Conservation (phyloP, 2,329 filamentous ascomycete genomes). For the Parastagonospora avenae region DNA sequence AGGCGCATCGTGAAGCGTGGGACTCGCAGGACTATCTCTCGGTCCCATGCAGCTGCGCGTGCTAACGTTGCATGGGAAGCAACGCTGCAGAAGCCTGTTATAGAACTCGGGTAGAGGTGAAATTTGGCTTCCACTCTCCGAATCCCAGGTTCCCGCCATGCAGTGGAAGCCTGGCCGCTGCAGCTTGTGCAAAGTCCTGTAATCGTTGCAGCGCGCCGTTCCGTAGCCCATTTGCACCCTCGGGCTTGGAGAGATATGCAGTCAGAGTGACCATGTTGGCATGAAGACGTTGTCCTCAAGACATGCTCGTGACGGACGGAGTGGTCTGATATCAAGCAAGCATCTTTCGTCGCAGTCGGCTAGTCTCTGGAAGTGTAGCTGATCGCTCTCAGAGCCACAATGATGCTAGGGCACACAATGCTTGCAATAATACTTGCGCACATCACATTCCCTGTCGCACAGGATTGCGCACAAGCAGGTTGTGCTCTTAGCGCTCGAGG, state of each 20-base stretch:
- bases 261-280: neutral
- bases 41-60: conserved; percentile 20
- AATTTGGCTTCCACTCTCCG: neutral
- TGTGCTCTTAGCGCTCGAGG: neutral
- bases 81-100: conserved; percentile 7
- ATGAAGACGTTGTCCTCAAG: too few species aligned
- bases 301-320: neutral
- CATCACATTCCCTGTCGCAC: conserved; percentile 11
- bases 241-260: neutral
- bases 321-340: conserved; percentile 1
- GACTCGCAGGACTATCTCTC: neutral
- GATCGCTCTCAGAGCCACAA: too few species aligned
- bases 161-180: conserved; percentile 19
- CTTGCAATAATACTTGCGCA: conserved; percentile 23
- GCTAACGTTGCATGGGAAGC: conserved; percentile 10
- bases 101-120: neutral
- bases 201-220: conserved; percentile 28
- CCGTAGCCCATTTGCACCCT: conserved; percentile 17
- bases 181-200: conserved; percentile 17
- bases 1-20: conserved; percentile 12
- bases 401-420: conserved; percentile 14
- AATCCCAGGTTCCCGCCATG: conserved; percentile 8
- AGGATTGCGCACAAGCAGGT: conserved; percentile 9
- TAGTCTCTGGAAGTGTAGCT: neutral
- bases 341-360: neutral